Percentiles rank a stretch among this genome's conserved stretches.
phyloP scores from a whole-genome alignment of 257 asterid genomes.

The Haberlea rhodopensis region DNA sequence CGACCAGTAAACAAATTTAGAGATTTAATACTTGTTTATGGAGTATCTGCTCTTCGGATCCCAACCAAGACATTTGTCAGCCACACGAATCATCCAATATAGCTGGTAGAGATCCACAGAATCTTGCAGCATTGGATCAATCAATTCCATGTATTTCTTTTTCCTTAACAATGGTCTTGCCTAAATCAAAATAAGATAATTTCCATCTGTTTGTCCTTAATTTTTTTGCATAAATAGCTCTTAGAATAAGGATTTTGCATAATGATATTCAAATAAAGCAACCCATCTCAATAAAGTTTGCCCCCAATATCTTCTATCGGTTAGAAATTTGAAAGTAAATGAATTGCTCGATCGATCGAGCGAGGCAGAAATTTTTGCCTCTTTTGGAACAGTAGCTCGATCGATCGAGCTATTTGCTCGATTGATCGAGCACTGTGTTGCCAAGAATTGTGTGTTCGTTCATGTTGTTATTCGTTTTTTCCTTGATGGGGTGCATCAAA shows the following conservation, averaged over 20 bases:
- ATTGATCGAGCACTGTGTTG: no score
- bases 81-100: constrained; percentile 45
- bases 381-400: no score
- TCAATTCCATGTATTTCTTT: constrained; percentile 45
- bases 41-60: constrained; percentile 52
- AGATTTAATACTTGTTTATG: constrained; percentile 37
- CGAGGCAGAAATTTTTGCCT: no score
- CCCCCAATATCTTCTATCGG: constrained; percentile 43
- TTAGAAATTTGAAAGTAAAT: no score
- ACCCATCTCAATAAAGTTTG: constrained; percentile 64
- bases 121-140: constrained; percentile 45
- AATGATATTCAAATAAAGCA: neutral
- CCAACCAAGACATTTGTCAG: constrained; percentile 49
- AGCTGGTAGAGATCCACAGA: constrained; percentile 53
- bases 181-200: constrained; percentile 24
- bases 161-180: constrained; percentile 49
- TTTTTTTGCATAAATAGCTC: neutral
- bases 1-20: no score
- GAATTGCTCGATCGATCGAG: no score
- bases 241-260: neutral
- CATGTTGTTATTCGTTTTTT: no score
- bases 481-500: no score
- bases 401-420: no score
- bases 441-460: no score
- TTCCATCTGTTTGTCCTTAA: neutral